Percentiles rank a stretch among this genome's conserved stretches.
These are phyloP conservation scores for Boeremia lycopersici DNA, from an alignment of 2,329 filamentous ascomycete species.

Conservation along the genomic window DNA sequence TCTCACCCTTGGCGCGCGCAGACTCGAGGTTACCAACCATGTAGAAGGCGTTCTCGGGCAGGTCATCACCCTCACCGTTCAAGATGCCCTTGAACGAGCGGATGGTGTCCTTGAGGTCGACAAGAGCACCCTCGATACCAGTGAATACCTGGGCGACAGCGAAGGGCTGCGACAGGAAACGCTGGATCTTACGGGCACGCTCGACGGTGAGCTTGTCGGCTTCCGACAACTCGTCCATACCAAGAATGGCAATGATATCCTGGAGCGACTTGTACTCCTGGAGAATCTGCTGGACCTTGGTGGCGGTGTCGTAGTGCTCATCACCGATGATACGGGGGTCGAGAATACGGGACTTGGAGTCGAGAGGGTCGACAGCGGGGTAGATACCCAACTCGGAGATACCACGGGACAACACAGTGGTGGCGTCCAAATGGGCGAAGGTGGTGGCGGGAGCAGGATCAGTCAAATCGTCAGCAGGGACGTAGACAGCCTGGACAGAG, in stretches of 20 bases:
- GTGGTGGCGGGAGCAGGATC: constrained; percentile 99
- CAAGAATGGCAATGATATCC: constrained; percentile 99
- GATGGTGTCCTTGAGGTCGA: constrained; percentile 99
- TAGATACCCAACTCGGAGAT: constrained; percentile 99
- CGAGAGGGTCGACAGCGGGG: constrained; percentile 98
- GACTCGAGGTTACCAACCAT: constrained; percentile 97
- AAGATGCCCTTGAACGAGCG: constrained; percentile 96
- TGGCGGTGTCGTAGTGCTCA: constrained; percentile 95
- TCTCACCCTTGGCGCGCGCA: constrained; percentile 96
- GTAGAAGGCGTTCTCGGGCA: constrained; percentile 95
- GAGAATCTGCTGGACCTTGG: constrained; percentile 97
- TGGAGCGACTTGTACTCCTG: constrained; percentile 99
- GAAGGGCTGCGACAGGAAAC: constrained; percentile 99
- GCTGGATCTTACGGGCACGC: constrained; percentile 99
- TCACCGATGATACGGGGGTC: constrained; percentile 98
- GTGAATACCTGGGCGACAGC: constrained; percentile 86
- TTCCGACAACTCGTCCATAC: constrained; percentile 99
- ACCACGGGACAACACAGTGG: constrained; percentile 99
- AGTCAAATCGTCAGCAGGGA: constrained; percentile 99
- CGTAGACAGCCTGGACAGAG: constrained; percentile 99
- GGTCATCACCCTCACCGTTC: constrained; percentile 89
- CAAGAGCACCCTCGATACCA: constrained; percentile 93
- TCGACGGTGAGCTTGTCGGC: constrained; percentile 99
- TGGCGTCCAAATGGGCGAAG: constrained; percentile 99
- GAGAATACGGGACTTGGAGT: constrained; percentile 99